Evolutionary conservation across 768 basidiomycete genomes (phyloP), one percentile per base, ranked within the genome.

Genomic region (Cyclocybe aegerita): DNA sequence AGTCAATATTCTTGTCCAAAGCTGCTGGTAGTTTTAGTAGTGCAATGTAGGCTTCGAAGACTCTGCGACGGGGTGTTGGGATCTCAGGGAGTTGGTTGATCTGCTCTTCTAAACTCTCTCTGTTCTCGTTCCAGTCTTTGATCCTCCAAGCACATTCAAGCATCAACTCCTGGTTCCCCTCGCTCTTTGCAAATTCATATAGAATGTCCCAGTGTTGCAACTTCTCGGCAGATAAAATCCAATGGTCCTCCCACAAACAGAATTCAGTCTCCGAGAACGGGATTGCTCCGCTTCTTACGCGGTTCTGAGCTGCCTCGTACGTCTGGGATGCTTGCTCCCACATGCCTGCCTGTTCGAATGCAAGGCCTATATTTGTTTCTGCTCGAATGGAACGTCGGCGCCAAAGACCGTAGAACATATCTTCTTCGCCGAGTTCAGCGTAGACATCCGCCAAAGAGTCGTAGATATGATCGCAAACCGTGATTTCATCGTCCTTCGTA

Each of bases 201-300:
- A 99, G 78, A 15, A 89, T 82, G 52, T 99, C 97, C 97, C 97
- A 99, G 54, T 97, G 90, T 64, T 98, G 97, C 12, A 99, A 75
- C 68, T 99, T 99, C 71, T 96, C 92, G 0, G 93, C 88, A 1
- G 94, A 81, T 7, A 95, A 72, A 52, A 99, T 90, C 96, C 97
- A 99, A 66, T 99, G 97, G 65, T 99, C 97, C 61, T 99, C 97
- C 97, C 97, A 99, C 14, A 99, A 74, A 60, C 90, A 93, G 66
- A 95, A 98, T 66, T 99, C 97, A 1, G 88, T 78, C 66, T 99
- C 97, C 9, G 90, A 88, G 72, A 95, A 98, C 1, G 94, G 85
- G 46, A 97, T 83, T 5, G 80, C 72, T 4, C 93, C 92, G 3
- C 81, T 76, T 40, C 93, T 79, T 7, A 93, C 87, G 66, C 86